Evolutionary conservation across 257 asterid genomes (phyloP).

Genomic region (Capsicum chinense): DNA sequence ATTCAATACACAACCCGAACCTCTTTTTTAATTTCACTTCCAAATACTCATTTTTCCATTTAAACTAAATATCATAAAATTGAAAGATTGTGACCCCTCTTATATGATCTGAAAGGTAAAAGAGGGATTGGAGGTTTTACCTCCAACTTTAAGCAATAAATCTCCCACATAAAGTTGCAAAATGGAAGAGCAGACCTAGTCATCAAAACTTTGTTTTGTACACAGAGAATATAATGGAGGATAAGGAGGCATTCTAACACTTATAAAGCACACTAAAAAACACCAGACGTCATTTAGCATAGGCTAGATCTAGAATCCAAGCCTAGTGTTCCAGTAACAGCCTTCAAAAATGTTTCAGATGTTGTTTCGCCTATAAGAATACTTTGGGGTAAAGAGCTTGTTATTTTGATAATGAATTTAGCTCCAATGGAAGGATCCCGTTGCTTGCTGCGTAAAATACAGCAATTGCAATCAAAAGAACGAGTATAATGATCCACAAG

Average conservation of each 20-base stretch:
- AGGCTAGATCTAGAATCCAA: background rate
- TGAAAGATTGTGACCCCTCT: background rate
- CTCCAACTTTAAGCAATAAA: background rate
- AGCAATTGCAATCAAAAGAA: constrained; percentile 63
- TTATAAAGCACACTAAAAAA: background rate
- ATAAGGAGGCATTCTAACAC: background rate
- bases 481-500: constrained; percentile 61
- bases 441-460: constrained; percentile 50
- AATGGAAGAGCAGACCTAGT: background rate
- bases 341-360: constrained; percentile 15
- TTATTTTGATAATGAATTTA: constrained; percentile 17
- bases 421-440: constrained; percentile 40
- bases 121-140: background rate
- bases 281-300: background rate
- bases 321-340: background rate
- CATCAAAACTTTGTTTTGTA: background rate
- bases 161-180: background rate
- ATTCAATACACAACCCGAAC: background rate
- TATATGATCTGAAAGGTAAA: background rate
- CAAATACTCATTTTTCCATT: background rate
- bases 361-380: background rate
- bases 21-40: background rate
- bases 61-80: background rate
- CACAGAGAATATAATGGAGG: background rate
- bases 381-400: background rate